Evolutionary conservation across 108 stramenopile genomes (phyloP).

Genomic region (Skeletonema grethae): DNA sequence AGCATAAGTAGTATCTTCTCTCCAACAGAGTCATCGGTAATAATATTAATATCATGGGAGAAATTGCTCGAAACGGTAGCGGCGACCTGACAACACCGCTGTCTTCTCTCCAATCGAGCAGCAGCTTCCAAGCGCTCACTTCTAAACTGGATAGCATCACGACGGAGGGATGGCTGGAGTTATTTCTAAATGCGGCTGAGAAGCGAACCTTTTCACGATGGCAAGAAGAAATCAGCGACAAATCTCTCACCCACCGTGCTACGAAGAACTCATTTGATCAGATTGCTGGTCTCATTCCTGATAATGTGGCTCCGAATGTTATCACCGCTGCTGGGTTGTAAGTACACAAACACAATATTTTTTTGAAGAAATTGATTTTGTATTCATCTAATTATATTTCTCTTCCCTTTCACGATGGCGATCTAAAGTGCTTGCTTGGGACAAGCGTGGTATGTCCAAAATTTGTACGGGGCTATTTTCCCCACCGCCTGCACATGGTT

Average conservation of each 20-base stretch:
- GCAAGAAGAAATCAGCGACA: slow-evolving; percentile 77
- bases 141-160: slow-evolving; percentile 32
- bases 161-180: slow-evolving; percentile 88
- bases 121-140: background rate
- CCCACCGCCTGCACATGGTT: slow-evolving; percentile 81
- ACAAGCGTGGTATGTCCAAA: slow-evolving; percentile 86
- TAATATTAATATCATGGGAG: background rate
- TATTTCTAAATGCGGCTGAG: slow-evolving; percentile 87
- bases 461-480: slow-evolving; percentile 66
- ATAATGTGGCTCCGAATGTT: slow-evolving; percentile 83
- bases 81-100: background rate
- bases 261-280: slow-evolving; percentile 62
- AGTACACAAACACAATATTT: background rate
- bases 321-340: slow-evolving; percentile 72
- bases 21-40: background rate
- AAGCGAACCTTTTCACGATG: slow-evolving; percentile 81
- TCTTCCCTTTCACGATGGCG: background rate
- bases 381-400: background rate
- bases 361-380: background rate
- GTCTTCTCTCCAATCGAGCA: background rate
- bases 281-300: slow-evolving; percentile 67
- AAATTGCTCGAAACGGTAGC: background rate
- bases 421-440: slow-evolving; percentile 51
- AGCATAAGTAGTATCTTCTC: too few species aligned
- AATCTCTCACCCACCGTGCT: slow-evolving; percentile 64